Evolutionary conservation across 2,329 filamentous ascomycete species (phyloP), one percentile per base, ranked within the genome.

Genomic region (Aaosphaeria arxii): DNA sequence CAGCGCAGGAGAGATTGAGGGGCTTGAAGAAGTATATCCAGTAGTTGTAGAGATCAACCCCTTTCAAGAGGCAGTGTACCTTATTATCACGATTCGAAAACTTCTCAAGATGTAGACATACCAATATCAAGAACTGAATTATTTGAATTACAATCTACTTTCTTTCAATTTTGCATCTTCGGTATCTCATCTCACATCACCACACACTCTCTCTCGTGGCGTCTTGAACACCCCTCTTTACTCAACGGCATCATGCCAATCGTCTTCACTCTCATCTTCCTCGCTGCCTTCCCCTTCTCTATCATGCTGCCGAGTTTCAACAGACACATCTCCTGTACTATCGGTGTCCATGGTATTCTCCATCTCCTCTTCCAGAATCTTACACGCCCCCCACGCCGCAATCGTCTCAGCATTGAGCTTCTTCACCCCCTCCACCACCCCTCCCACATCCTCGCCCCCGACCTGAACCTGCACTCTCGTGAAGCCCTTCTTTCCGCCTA

Each of bases 11-110:
- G 53, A 61, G 77, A 44, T 52, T 79, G 47, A 61, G 77, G 48
- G 75, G 74, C 11, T 49, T 79, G 59, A 77, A 72, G 65, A 76
- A 77, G 62, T 78, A 76, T 48, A 77, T 79, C 36, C 49, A 68
- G 42, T 51, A 63, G 44, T 64, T 11, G 17, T 24, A 24, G 17
- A 24, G 17, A 24, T 24, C 17, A 24, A 24, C 17, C 17, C 17
- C 17, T 24, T 24, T 24, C 2, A 2, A 24, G 17, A 24, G 17
- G 17, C 17, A 24, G 17, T 24, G 3, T 24, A 24, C 17, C 17
- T 2, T 24, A 3, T 3, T 24, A 3, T 24, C 17, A 24, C 17
- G 17, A 24, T 24, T 24, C 17, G 17, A 24, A 24, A 24, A 24
- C 17, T 24, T 24, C 17, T 24, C 17, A 24, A 24, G 17, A 24